Base-by-base conservation (phyloP, 768 basidiomycete species). In the Mrakia blollopis region DNA sequence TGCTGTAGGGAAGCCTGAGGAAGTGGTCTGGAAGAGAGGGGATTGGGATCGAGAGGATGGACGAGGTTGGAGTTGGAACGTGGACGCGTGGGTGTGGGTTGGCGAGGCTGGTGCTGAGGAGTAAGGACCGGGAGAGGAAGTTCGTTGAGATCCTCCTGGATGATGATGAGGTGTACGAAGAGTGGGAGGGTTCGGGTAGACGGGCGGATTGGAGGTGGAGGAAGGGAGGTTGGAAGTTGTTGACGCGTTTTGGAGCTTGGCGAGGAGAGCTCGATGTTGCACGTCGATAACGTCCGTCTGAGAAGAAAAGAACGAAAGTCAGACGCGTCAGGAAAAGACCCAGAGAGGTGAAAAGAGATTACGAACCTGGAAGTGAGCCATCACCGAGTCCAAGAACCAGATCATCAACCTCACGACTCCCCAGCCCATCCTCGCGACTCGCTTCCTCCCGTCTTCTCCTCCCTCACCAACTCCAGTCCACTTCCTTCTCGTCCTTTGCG, bases 391-490 rank as follows among this genome's bases (percentile, higher is more conserved):
- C 76, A 96, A 85, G 81, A 94, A 95, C 92, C 93, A 95, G 60
- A 89, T 88, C 93, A 95, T 94, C 81, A 91, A 89, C 80, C 92
- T 85, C 11, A 94, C 90, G 41, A 91, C 87, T 1, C 92, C 92
- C 94, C 94, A 97, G 2, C 91, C 90, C 78, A 89, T 90, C 76
- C 93, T 86, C 75, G 92, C 85, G 28, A 93, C 86, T 71, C 86
- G 86, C 77, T 87, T 87, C 54, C 92, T 87, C 16, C 86, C 86
- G 61, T 89, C 87, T 54, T 89, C 84, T 21, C 68, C 85, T 13
- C 94, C 94, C 82, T 94, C 94, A 6, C 91, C 90, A 0, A 92
- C 86, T 4, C 92, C 92, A 9, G 92, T 93, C 92, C 92, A 94
- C 80, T 90, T 87, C 69, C 92, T 87, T 41, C 93, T 87, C 6